Percentiles rank a stretch among this genome's conserved stretches.
phyloP scores from a whole-genome alignment of 371 early-diverging fungal species.

The Mortierella sp. region DNA sequence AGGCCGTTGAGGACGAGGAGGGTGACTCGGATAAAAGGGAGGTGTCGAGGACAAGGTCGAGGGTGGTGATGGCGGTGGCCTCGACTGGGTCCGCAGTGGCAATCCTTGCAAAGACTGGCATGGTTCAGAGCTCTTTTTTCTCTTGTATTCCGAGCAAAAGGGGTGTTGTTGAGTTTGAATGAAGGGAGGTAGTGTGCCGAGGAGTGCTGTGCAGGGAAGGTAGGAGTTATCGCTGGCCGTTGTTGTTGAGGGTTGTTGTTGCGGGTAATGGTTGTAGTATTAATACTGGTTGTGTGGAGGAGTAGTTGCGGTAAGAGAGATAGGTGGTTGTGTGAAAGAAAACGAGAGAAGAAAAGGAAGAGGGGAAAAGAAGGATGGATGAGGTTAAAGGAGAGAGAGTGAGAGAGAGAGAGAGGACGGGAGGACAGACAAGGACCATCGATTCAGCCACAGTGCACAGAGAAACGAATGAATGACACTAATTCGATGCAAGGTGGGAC shows the following conservation, averaged over 20 bases:
- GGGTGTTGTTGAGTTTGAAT: conserved; percentile 4
- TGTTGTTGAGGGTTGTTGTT: neutral
- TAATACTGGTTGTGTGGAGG: neutral
- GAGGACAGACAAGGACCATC: neutral
- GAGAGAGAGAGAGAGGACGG: neutral
- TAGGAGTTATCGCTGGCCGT: neutral
- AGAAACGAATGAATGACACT: too few species aligned
- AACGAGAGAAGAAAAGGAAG: neutral
- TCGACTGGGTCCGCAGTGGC: conserved; percentile 36
- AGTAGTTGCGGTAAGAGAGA: neutral
- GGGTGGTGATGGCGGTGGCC: conserved; percentile 25
- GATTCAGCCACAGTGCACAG: neutral
- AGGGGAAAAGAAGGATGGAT: neutral
- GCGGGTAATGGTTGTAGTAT: neutral
- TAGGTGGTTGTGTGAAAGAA: neutral
- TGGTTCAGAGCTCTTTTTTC: neutral
- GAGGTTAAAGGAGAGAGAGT: neutral
- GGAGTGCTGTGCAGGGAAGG: neutral
- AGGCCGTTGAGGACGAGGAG: neutral
- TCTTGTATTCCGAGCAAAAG: neutral
- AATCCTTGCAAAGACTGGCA: conserved; percentile 40
- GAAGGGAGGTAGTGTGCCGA: neutral
- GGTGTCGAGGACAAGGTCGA: conserved; percentile 9
- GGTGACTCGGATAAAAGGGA: neutral
- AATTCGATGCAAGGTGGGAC: neutral